Evolutionary conservation across 495 filamentous ascomycete species (phyloP).

Genomic region (Podospora fimiseda): DNA sequence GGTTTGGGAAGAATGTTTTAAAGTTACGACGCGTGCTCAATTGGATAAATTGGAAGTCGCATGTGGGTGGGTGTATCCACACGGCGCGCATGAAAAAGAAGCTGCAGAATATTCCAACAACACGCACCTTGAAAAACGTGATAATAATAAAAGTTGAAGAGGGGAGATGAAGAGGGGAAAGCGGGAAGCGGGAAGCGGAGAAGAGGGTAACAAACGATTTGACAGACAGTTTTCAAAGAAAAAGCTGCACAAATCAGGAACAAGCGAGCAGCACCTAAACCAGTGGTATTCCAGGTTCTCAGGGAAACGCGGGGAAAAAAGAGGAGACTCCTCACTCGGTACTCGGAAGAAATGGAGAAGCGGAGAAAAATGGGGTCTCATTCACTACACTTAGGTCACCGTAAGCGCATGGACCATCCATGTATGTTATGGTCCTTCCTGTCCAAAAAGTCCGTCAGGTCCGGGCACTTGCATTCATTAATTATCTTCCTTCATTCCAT

Average conservation of each 20-base stretch:
- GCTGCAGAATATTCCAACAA: background rate
- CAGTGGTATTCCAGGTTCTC: background rate
- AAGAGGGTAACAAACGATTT: conserved; percentile 12
- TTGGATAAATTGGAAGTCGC: conserved; percentile 25
- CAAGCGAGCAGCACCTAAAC: conserved; percentile 16
- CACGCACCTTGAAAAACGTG: background rate
- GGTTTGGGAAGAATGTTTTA: background rate
- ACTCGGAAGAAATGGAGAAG: conserved; percentile 16
- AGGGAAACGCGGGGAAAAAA: conserved; percentile 24
- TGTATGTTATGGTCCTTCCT: no score
- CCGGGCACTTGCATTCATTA: background rate
- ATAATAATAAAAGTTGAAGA: conserved; percentile 6
- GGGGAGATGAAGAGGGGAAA: conserved; percentile 10
- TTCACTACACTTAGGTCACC: no score
- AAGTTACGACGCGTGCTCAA: background rate
- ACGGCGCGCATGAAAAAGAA: conserved; percentile 14
- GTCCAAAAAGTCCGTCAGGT: no score
- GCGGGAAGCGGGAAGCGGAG: conserved; percentile 18
- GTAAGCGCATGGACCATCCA: no score
- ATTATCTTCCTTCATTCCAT: no score
- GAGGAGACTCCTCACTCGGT: conserved; percentile 20
- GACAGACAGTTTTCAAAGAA: background rate
- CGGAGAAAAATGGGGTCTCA: conserved; percentile 15
- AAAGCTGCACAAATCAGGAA: background rate
- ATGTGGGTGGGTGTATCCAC: background rate